Conservation (phyloP, 805 yeast genomes). For the Lipomyces orientalis region DNA sequence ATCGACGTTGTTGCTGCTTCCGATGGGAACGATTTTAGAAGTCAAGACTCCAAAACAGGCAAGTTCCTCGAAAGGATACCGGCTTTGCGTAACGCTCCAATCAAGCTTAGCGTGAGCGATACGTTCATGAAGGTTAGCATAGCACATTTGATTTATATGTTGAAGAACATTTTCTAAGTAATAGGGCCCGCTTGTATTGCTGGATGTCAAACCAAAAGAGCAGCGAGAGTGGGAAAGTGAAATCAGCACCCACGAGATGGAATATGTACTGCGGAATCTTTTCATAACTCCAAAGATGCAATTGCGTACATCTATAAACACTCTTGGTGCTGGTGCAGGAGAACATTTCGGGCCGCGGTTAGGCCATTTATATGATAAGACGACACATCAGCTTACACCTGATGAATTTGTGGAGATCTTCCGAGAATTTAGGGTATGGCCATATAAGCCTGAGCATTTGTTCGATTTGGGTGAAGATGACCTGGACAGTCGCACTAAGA, state of each 20-base stretch:
- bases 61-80: not conserved
- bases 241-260: conserved; percentile 61
- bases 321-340: conserved; percentile 81
- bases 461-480: conserved; percentile 51
- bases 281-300: conserved; percentile 57
- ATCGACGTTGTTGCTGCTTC: conserved; percentile 60
- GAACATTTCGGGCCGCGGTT: conserved; percentile 46
- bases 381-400: conserved; percentile 55
- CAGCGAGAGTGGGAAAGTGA: conserved; percentile 44
- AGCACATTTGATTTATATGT: not conserved
- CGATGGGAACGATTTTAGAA: conserved; percentile 39
- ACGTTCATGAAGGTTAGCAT: conserved; percentile 11
- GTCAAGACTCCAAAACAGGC: not conserved
- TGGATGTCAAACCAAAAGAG: conserved; percentile 61
- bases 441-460: conserved; percentile 73
- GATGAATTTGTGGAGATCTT: conserved; percentile 63
- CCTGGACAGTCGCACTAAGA: conserved; percentile 1
- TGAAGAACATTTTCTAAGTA: not conserved
- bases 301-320: conserved; percentile 53
- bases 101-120: conserved; percentile 31
- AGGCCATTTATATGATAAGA: conserved; percentile 50
- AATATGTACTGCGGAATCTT: conserved; percentile 67
- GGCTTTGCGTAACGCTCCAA: conserved; percentile 11
- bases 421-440: conserved; percentile 70
- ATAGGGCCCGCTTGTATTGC: conserved; percentile 49